Percentiles rank a stretch among this genome's conserved stretches.
Evolutionary conservation across 2,329 filamentous ascomycete genomes (phyloP).

Genomic region (Helicocarpus griseus): DNA sequence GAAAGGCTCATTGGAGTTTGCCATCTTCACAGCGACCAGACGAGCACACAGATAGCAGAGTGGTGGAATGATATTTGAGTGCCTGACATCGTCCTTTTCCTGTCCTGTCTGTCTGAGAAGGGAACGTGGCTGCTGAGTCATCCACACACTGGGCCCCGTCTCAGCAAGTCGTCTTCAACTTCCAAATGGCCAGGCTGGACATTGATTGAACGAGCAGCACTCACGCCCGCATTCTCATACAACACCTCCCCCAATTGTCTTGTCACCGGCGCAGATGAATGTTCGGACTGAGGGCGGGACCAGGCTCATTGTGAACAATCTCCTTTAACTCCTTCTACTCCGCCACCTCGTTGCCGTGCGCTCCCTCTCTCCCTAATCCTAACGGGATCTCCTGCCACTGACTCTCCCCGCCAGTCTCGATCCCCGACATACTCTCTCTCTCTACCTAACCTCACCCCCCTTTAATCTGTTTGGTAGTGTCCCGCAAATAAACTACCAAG

Average conservation of each 20-base stretch:
- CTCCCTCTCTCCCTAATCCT: conserved; percentile 4
- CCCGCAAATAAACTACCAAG: conserved; percentile 29
- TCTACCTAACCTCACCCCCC: conserved; percentile 15
- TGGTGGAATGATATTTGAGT: too few relatives aligned
- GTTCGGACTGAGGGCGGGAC: conserved; percentile 27
- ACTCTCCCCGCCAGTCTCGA: conserved; percentile 11
- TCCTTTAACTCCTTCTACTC: conserved; percentile 16
- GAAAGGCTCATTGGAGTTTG: conserved; percentile 63
- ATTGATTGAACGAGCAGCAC: conserved; percentile 17
- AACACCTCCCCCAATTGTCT: conserved; percentile 18
- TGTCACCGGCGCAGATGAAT: conserved; percentile 27
- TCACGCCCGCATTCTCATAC: not conserved
- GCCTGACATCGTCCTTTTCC: too few relatives aligned
- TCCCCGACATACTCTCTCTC: conserved; percentile 13
- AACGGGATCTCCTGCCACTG: conserved; percentile 11
- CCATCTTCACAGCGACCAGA: conserved; percentile 5
- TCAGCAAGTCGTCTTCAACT: conserved; percentile 11
- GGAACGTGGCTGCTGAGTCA: conserved; percentile 37
- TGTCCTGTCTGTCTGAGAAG: too few relatives aligned
- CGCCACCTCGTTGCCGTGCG: conserved; percentile 13
- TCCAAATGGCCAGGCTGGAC: conserved; percentile 33
- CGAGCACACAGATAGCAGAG: conserved; percentile 1
- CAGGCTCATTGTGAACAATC: conserved; percentile 20
- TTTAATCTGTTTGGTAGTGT: conserved; percentile 9
- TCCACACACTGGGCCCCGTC: conserved; percentile 28